phyloP scores from a whole-genome alignment of 306 rosid species.

The Hippophae gyantsensis region DNA sequence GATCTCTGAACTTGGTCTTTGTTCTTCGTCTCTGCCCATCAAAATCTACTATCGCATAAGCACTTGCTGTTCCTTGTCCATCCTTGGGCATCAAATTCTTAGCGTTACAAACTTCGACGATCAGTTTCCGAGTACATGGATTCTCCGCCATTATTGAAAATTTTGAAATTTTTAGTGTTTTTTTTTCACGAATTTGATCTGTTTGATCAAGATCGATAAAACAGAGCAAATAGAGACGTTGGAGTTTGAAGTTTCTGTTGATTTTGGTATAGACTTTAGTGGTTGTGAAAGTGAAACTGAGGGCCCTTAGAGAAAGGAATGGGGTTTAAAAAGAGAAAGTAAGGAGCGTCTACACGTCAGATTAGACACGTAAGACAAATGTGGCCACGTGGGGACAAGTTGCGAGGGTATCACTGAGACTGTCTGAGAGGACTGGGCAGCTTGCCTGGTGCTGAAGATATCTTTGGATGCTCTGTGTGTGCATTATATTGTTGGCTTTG shows the following conservation, averaged over 20 bases:
- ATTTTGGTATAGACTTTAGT: not conserved
- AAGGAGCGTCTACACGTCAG: slow-evolving; percentile 49
- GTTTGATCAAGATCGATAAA: not conserved
- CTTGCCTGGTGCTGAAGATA: slow-evolving; percentile 29
- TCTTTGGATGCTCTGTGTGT: not conserved
- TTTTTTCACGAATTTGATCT: not conserved
- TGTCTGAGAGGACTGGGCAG: slow-evolving; percentile 4
- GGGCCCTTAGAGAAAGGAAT: too few species aligned
- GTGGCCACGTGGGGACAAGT: slow-evolving; percentile 26
- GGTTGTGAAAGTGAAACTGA: not conserved
- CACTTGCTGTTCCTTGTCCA: slow-evolving; percentile 93
- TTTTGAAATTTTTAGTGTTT: too few species aligned
- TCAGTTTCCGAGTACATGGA: slow-evolving; percentile 37
- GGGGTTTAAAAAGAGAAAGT: slow-evolving; percentile 9
- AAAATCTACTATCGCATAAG: slow-evolving; percentile 78
- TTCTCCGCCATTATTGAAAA: slow-evolving; percentile 39
- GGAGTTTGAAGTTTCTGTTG: not conserved
- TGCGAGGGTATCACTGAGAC: not conserved
- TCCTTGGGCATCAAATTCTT: slow-evolving; percentile 91
- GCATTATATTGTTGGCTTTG: not conserved
- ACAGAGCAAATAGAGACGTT: not conserved
- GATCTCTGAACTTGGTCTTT: slow-evolving; percentile 61
- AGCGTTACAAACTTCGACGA: slow-evolving; percentile 68
- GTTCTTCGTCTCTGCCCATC: slow-evolving; percentile 83
- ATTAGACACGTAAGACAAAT: slow-evolving; percentile 19